Base-by-base conservation (phyloP, 2,329 filamentous ascomycete genomes). In the Venturia oleaginea region DNA sequence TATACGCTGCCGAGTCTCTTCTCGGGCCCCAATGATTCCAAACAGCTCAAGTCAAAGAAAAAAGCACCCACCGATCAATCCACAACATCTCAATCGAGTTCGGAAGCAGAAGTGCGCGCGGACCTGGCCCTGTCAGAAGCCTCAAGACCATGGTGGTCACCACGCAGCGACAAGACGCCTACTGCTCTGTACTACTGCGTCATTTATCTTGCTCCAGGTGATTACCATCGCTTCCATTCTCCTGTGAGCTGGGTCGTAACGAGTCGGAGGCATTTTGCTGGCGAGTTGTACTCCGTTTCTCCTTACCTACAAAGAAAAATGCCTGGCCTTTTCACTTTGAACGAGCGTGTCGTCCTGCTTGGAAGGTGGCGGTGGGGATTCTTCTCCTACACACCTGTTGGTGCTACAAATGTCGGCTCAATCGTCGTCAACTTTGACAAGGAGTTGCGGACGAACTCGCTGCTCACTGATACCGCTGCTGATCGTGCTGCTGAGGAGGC, bases 181-280 rank as follows among this genome's bases (percentile, higher is more conserved):
- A 91, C 88, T 5, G 85, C 88, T 11, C 84, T 99, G 8, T 96
- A 96, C 80, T 99, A 97, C 76, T 90, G 83, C 67, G 95, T 99
- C 67, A 86, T 99, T 72, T 99, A 99, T 77, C 86, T 99, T 54
- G 94, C 95, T 0, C 94, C 94, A 0, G 94, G 94, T 61, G 95
- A 99, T 79, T 99, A 99, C 78, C 94, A 99, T 78, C 90, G 93
- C 68, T 99, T 97, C 80, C 95, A 99, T 79, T 96, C 91, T 1
- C 94, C 94, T 0, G 88, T 91, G 1, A 89, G 91, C 70, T 99
- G 94, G 94, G 92, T 99, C 19, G 94, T 94, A 40, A 90, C 97
- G 76, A 87, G 87, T 68, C 87, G 95, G 54, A 90, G 94, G n/a
- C 94, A 99, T 78, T 99, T 99, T 73, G 92, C 94, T 0, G 94